Conservation (phyloP, 495 filamentous ascomycete genomes). For the Haplographium delicatum region DNA sequence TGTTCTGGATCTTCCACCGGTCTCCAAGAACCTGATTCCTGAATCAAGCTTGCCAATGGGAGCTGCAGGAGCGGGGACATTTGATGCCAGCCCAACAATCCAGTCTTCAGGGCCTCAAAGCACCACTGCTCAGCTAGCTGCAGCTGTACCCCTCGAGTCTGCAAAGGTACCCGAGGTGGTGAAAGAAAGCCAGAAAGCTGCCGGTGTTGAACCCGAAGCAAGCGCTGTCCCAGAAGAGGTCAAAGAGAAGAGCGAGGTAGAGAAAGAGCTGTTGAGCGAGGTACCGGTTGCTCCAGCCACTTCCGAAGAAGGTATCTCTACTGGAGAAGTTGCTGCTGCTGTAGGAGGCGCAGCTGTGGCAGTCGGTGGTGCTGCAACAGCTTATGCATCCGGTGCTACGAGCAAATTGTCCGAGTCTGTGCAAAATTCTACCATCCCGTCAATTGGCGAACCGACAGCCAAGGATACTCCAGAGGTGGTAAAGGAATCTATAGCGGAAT, state of each 20-base stretch:
- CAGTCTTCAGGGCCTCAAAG: constrained; percentile 63
- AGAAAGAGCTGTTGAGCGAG: constrained; percentile 55
- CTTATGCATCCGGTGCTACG: constrained; percentile 31
- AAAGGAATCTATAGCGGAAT: constrained; percentile 63
- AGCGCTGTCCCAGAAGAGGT: constrained; percentile 51
- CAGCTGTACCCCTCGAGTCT: constrained; percentile 60
- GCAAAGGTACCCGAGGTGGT: constrained; percentile 60
- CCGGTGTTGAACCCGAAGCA: constrained; percentile 53
- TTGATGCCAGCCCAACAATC: constrained; percentile 45
- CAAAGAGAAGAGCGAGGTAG: constrained; percentile 54
- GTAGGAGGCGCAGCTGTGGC: constrained; percentile 33
- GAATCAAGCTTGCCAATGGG: constrained; percentile 80
- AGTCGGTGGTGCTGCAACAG: constrained; percentile 38
- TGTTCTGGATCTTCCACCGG: constrained; percentile 56
- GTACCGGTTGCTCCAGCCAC: constrained; percentile 52
- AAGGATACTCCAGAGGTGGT: constrained; percentile 64
- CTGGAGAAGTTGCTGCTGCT: constrained; percentile 35
- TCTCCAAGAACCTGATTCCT: constrained; percentile 65
- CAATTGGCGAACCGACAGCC: constrained; percentile 34
- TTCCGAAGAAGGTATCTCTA: constrained; percentile 43
- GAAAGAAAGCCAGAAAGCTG: constrained; percentile 60
- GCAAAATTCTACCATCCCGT: constrained; percentile 20
- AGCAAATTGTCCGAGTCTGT: constrained; percentile 13
- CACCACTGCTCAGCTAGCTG: constrained; percentile 72
- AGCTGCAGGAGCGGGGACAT: constrained; percentile 21